phyloP scores from a whole-genome alignment of 805 yeast species.

The Cyberlindnera galapagoensis region DNA sequence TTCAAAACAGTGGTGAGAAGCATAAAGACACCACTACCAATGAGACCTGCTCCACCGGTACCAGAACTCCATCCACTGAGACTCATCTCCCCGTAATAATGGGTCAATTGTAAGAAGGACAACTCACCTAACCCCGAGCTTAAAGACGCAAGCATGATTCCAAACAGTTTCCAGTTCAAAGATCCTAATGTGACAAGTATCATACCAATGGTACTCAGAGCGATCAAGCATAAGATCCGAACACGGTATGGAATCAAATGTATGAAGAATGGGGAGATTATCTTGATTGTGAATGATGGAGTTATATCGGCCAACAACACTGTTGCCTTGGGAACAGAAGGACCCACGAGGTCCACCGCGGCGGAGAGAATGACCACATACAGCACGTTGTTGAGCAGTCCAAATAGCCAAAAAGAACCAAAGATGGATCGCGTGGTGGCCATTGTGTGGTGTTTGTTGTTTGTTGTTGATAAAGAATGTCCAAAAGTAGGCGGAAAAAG shows the following conservation, averaged over 20 bases:
- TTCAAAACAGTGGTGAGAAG: slow-evolving; percentile 64
- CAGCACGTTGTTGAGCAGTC: slow-evolving; percentile 79
- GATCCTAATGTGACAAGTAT: slow-evolving; percentile 38
- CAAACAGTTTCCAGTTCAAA: slow-evolving; percentile 43
- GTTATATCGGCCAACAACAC: slow-evolving; percentile 82
- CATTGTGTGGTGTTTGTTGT: not conserved
- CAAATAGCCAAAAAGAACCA: slow-evolving; percentile 70
- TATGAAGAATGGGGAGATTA: slow-evolving; percentile 72
- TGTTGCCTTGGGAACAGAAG: slow-evolving; percentile 73
- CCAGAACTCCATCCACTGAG: slow-evolving; percentile 90
- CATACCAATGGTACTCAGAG: slow-evolving; percentile 70
- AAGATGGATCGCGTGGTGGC: slow-evolving; percentile 21
- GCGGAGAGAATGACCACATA: slow-evolving; percentile 90
- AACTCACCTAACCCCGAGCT: slow-evolving; percentile 90
- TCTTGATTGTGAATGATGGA: slow-evolving; percentile 71
- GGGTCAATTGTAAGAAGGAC: slow-evolving; percentile 83
- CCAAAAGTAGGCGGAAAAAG: too few relatives aligned
- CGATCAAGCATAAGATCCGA: slow-evolving; percentile 51
- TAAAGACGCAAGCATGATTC: slow-evolving; percentile 71
- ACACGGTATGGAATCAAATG: slow-evolving; percentile 53
- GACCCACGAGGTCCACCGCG: slow-evolving; percentile 87
- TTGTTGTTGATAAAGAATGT: too few relatives aligned
- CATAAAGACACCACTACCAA: slow-evolving; percentile 71
- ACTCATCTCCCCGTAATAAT: slow-evolving; percentile 54
- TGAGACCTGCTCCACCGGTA: slow-evolving; percentile 92